A percentile compares a stretch with the other conserved stretches of the same genome.
phyloP scores from a whole-genome alignment of 2,329 filamentous ascomycete species.

The Cladosporium cucumerinum region DNA sequence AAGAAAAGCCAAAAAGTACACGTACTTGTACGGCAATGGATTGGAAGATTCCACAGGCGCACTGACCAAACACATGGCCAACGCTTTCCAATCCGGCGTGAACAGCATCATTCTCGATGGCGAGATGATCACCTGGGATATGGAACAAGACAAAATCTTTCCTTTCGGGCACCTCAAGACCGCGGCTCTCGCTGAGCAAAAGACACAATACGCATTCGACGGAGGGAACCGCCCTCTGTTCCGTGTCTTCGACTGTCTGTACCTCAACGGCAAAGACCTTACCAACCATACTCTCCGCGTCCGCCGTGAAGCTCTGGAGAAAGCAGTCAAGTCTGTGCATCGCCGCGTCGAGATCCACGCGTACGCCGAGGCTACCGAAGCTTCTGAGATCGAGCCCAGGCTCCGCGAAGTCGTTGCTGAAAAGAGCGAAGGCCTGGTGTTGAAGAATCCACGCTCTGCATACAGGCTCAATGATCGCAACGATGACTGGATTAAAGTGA shows the following conservation, averaged over 20 bases:
- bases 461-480: constrained; percentile 88
- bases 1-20: constrained; percentile 92
- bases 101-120: constrained; percentile 88
- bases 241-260: constrained; percentile 85
- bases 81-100: constrained; percentile 74
- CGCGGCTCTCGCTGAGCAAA: constrained; percentile 73
- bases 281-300: constrained; percentile 81
- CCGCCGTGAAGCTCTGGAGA: constrained; percentile 69
- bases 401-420: constrained; percentile 82
- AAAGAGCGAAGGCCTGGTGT: constrained; percentile 81
- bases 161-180: constrained; percentile 92
- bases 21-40: constrained; percentile 81
- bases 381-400: constrained; percentile 72
- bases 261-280: constrained; percentile 75
- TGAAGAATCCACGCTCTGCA: constrained; percentile 86
- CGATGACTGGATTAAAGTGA: constrained; percentile 97
- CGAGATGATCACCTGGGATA: constrained; percentile 99
- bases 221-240: constrained; percentile 72
- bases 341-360: constrained; percentile 80
- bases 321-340: constrained; percentile 65
- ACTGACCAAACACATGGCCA: constrained; percentile 73
- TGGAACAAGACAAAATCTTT: constrained; percentile 76
- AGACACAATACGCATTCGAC: background rate
- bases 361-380: constrained; percentile 62
- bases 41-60: constrained; percentile 72